Evolutionary conservation across 257 asterid genomes (phyloP), one percentile per base, ranked within the genome.

Genomic region (Henckelia pumila): DNA sequence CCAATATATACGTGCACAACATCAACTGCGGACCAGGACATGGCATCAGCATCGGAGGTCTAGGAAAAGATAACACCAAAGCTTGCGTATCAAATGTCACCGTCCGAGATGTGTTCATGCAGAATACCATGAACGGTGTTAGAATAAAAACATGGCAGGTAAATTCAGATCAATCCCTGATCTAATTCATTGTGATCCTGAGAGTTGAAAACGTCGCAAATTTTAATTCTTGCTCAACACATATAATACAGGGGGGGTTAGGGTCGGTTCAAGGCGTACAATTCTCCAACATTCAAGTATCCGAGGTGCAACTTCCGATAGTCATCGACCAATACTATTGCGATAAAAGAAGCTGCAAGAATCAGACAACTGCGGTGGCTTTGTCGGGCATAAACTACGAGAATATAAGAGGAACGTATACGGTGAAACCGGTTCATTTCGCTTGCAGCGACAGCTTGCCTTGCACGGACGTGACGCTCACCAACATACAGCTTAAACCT

Each of bases 131-230:
- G 89, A 89, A 77, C 29, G 96, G 97, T 3, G 96, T 86, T 9
- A 59, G 97, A 47, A 85, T 91, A 58, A 91, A 91, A 78, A 91
- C 96, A 26, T 91, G 93, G 93, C 96, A 88, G 97, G 97, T 86
- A 81, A 8, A 64, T 22, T 59, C 8, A 59, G 14, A 8, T n/a
- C n/a, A n/a, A n/a, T n/a, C n/a, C n/a, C n/a, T n/a, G n/a, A n/a
- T n/a, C n/a, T n/a, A n/a, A n/a, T n/a, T n/a, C n/a, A n/a, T n/a
- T n/a, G n/a, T n/a, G n/a, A n/a, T n/a, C n/a, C n/a, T n/a, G n/a
- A n/a, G n/a, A n/a, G n/a, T n/a, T n/a, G n/a, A n/a, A n/a, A n/a
- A n/a, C n/a, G n/a, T n/a, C n/a, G n/a, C n/a, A n/a, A n/a, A n/a
- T n/a, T n/a, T n/a, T n/a, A n/a, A n/a, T n/a, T n/a, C n/a, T n/a